Evolutionary conservation across 176 grass and related monocot species (phyloP).

Genomic region (Saccharum spontaneum): DNA sequence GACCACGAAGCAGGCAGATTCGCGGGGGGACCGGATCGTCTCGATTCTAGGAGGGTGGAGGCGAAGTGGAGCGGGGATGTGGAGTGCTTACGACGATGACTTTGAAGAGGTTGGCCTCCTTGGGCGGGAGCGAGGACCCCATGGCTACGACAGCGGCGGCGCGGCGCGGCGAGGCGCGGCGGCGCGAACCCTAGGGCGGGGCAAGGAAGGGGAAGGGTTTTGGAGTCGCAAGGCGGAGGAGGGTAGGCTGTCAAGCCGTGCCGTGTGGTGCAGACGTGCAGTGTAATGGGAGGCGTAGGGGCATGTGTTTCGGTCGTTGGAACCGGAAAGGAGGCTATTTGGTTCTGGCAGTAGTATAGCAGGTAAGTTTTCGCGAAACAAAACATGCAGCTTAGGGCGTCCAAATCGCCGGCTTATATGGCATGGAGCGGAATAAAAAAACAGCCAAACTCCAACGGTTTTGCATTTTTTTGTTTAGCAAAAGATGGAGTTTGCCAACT

Average conservation of each 20-base stretch:
- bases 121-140: slow-evolving; percentile 94
- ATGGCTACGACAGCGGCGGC: slow-evolving; percentile 43
- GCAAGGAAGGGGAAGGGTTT: slow-evolving; percentile 35
- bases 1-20: slow-evolving; percentile 24
- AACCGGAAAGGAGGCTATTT: background rate
- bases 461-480: too few relatives aligned
- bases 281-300: slow-evolving; percentile 28
- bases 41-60: slow-evolving; percentile 23
- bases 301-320: background rate
- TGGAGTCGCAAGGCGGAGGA: slow-evolving; percentile 40
- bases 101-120: slow-evolving; percentile 99
- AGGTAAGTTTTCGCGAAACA: too few relatives aligned
- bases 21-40: slow-evolving; percentile 10
- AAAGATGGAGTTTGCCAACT: too few relatives aligned
- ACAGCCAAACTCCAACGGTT: too few relatives aligned
- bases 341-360: too few relatives aligned
- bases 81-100: slow-evolving; percentile 89
- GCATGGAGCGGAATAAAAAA: too few relatives aligned
- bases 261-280: slow-evolving; percentile 25
- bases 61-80: background rate
- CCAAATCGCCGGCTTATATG: too few relatives aligned
- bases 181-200: slow-evolving; percentile 34
- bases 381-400: too few relatives aligned
- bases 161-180: background rate
- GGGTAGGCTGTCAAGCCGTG: slow-evolving; percentile 35